Evolutionary conservation across 2,329 filamentous ascomycete species (phyloP).

Genomic region (Calonectria montana): DNA sequence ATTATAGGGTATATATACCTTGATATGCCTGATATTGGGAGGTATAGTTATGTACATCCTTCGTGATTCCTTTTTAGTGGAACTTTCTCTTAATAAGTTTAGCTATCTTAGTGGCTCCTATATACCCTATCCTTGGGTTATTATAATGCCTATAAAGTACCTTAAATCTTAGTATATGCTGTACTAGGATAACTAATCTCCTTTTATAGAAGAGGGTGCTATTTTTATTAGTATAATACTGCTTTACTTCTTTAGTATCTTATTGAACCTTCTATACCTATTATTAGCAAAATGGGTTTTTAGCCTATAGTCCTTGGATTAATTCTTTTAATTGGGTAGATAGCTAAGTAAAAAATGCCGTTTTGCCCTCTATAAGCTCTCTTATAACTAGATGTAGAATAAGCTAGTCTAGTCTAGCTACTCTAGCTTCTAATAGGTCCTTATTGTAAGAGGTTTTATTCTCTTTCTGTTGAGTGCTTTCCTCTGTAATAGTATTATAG

Average conservation of each 20-base stretch:
- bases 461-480: background rate
- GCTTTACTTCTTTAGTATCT: background rate
- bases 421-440: background rate
- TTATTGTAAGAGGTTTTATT: background rate
- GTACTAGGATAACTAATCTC: background rate
- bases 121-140: background rate
- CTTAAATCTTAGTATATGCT: background rate
- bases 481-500: background rate
- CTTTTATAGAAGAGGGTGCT: background rate
- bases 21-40: background rate
- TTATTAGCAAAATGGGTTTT: constrained; percentile 1
- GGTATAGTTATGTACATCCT: background rate
- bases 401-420: constrained; percentile 1
- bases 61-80: background rate
- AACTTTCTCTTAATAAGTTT: background rate
- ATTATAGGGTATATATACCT: background rate
- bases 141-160: background rate
- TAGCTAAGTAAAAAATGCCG: background rate
- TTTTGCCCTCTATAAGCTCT: background rate
- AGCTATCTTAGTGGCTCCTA: background rate
- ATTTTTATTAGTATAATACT: background rate
- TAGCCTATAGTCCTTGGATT: background rate
- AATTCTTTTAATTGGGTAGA: background rate
- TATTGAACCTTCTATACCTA: background rate
- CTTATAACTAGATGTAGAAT: constrained; percentile 14